Evolutionary conservation across 2,329 filamentous ascomycete species (phyloP), one percentile per base, ranked within the genome.

Genomic region (Emericellopsis atlantica): DNA sequence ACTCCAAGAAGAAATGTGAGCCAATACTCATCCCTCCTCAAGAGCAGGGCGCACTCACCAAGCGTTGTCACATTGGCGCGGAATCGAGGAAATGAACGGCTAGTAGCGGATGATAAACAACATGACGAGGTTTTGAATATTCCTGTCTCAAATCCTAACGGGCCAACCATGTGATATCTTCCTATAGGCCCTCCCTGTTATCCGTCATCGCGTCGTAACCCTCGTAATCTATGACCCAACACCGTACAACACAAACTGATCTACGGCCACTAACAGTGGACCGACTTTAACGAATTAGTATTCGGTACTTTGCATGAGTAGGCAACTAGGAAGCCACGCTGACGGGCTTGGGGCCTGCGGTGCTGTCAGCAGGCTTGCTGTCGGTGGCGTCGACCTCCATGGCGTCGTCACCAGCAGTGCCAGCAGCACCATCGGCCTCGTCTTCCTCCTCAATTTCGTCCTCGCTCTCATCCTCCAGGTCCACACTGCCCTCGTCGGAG

Each of bases 401-500:
- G 37, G 64, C 65, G 44, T 65, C 68, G 38, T 62, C 60, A 11
- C 54, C 61, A n/a, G 39, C 54, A 32, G 42, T 56, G 14, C 46
- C 61, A 44, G 54, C 54, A 14, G 44, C 59, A 41, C 61, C 66
- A 10, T 50, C 66, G 9, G 46, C 59, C 39, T 65, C 63, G 31
- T 80, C 72, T 12, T 82, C 80, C 44, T 82, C 79, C 40, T 80
- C 77, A 21, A 85, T 76, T 45, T 79, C 79, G 26, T 82, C 82
- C 49, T 79, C 79, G 51, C 79, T 85, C 59, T 88, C 84, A 42
- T 78, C 80, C 53, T 87, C 84, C 36, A 88, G 76, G 56, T 88
- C 84, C 56, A 88, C 84, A 52, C 80, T 85, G 48, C 79, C 84
- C 44, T 79, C 82, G 45, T 89, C 83, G 14, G 80, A 84, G 48